Percentiles rank a stretch among this genome's conserved stretches.
Evolutionary conservation across 306 rosid species (phyloP).

Genomic region (Acacia acuminata): DNA sequence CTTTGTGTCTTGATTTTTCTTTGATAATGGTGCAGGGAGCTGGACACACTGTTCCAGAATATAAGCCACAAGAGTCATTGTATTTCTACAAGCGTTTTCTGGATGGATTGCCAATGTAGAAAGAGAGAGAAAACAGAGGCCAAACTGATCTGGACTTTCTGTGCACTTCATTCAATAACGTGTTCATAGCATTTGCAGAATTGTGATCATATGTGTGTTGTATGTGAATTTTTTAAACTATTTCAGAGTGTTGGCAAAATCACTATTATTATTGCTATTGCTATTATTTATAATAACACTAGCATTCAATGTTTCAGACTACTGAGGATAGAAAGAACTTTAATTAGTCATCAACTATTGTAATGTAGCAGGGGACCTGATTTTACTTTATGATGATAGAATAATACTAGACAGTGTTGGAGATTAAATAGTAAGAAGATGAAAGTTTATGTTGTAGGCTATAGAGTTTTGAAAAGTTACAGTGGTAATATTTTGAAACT

Average conservation of each 20-base stretch:
- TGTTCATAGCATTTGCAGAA: not conserved
- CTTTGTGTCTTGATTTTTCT: not conserved
- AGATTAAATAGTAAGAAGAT: not conserved
- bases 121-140: not conserved
- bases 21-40: constrained; percentile 69
- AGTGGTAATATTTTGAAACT: not conserved
- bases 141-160: constrained; percentile 16
- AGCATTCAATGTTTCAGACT: not conserved
- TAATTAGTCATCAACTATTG: not conserved
- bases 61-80: constrained; percentile 80
- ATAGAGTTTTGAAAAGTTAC: not conserved
- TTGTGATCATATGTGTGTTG: not conserved
- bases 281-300: not conserved
- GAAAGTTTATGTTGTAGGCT: not conserved
- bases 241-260: not conserved
- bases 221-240: not conserved
- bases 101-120: constrained; percentile 47
- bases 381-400: not conserved
- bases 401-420: not conserved
- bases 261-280: not conserved
- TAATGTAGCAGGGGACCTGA: not conserved
- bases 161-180: not conserved
- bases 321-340: not conserved
- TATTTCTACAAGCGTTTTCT: constrained; percentile 74
- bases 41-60: constrained; percentile 96